These are phyloP conservation scores for Epichloe festucae DNA, from an alignment of 2,329 filamentous ascomycete genomes.

Conservation along the genomic window DNA sequence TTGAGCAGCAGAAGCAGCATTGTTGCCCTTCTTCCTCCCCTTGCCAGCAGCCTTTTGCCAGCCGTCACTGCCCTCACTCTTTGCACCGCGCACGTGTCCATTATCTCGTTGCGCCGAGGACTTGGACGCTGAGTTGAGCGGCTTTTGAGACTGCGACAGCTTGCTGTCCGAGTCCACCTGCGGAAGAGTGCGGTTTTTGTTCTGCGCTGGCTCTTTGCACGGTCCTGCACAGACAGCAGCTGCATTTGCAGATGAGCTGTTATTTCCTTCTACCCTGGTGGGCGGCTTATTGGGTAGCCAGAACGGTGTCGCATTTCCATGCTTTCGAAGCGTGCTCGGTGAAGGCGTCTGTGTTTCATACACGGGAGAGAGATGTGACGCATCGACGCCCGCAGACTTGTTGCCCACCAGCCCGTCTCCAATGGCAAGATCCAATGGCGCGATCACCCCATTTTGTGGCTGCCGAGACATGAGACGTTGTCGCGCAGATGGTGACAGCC, in stretches of 20 bases:
- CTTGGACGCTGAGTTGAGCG: constrained; percentile 13
- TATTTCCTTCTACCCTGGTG: not conserved
- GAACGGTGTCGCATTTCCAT: constrained; percentile 13
- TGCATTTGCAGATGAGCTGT: not conserved
- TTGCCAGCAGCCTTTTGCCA: constrained; percentile 51
- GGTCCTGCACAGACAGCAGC: not conserved
- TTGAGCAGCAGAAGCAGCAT: constrained; percentile 25
- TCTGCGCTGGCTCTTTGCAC: not conserved
- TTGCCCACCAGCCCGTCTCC: constrained; percentile 26
- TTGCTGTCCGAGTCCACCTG: constrained; percentile 12
- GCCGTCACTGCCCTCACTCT: constrained; percentile 39
- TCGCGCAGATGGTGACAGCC: constrained; percentile 21
- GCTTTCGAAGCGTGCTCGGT: constrained; percentile 45
- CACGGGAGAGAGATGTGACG: constrained; percentile 54
- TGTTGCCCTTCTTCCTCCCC: constrained; percentile 35
- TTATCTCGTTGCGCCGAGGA: constrained; percentile 33
- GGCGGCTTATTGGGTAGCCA: constrained; percentile 15
- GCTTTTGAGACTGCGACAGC: constrained; percentile 11
- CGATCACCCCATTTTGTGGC: constrained; percentile 36
- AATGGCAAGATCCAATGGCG: constrained; percentile 42
- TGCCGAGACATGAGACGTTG: constrained; percentile 27
- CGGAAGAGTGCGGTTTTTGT: not conserved
- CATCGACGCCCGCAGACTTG: constrained; percentile 23
- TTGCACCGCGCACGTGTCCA: constrained; percentile 39
- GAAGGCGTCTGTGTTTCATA: constrained; percentile 62